Base-by-base conservation (phyloP, 2,329 filamentous ascomycete species). In the Penicillium sp. region DNA sequence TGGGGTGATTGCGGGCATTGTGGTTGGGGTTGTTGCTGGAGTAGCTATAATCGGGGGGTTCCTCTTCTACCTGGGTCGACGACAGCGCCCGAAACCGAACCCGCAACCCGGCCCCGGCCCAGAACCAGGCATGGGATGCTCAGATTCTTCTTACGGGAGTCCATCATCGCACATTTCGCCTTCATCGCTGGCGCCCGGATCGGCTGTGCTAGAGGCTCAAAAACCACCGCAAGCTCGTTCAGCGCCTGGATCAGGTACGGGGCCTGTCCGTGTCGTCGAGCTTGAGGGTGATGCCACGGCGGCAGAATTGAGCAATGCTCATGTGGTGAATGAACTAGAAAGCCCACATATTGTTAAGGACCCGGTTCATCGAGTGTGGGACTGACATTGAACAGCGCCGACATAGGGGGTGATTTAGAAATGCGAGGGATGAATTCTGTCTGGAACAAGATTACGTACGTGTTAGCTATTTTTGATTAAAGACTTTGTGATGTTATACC, bases 1-100 rank as follows among this genome's bases (percentile, higher is more conserved):
- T 35, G 57, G 57, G 14, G 38, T 31, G 20, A 62, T 62, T 12
- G 60, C 57, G 25, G 60, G 60, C 17, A 58, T 55, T 17, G 57
- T 62, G 10, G 54, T 62, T 8, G 60, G 60, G 14, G 54, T 54
- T 5, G 15, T 62, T 7, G 43, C 43, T 10, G 60, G 60, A 10
- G 25, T 62, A 28, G 54, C 49, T 5, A 55, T 62, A 8, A 55
- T 57, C 17, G 60, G 43, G n/a, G 47, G 48, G 2, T 28, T 42
- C 6, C 51, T 62, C 22, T 50, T 57, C 41, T 57, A 47, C 4
- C 17, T 60, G 14, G 57, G 53, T 22, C 49, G 34, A 52, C 49
- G 49, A 31, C 28, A 39, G 4, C 35, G 52, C 42, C 50, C 31
- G 39, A 45, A 31, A 37, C 25, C 52, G 20, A 20, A 20, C 2